phyloP scores from a whole-genome alignment of 805 yeast species.

The Hanseniaspora pseudoguilliermondii region DNA sequence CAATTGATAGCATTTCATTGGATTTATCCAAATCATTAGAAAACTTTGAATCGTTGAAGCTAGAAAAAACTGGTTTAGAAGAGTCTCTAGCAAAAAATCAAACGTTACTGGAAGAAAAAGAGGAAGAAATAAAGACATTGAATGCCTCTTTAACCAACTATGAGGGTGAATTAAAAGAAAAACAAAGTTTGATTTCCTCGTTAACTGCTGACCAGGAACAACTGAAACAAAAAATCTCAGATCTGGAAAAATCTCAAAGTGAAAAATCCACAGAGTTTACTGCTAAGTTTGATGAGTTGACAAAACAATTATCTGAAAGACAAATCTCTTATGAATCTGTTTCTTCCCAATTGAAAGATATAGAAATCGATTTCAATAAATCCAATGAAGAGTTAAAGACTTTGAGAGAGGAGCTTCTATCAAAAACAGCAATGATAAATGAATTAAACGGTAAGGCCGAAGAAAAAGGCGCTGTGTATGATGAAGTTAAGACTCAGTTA shows the following conservation, averaged over 20 bases:
- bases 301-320: not conserved
- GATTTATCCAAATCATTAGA: not conserved
- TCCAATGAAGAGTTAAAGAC: not conserved
- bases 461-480: not conserved
- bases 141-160: conserved; percentile 18
- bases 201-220: conserved; percentile 8
- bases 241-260: conserved; percentile 15
- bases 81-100: not conserved
- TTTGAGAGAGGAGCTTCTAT: conserved; percentile 6
- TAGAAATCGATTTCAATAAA: not conserved
- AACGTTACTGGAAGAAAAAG: not conserved
- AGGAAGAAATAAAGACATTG: not conserved
- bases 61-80: not conserved
- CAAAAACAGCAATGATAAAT: conserved; percentile 16
- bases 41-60: not conserved
- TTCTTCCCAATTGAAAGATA: not conserved
- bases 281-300: conserved; percentile 1
- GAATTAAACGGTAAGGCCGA: not conserved
- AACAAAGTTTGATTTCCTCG: not conserved
- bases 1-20: not conserved
- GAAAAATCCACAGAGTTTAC: conserved; percentile 13
- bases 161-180: not conserved
- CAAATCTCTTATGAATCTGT: not conserved
- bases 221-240: conserved; percentile 11
- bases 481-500: not conserved